Base-by-base conservation (phyloP, 805 yeast species). In the Yamadazyma philogaea region DNA sequence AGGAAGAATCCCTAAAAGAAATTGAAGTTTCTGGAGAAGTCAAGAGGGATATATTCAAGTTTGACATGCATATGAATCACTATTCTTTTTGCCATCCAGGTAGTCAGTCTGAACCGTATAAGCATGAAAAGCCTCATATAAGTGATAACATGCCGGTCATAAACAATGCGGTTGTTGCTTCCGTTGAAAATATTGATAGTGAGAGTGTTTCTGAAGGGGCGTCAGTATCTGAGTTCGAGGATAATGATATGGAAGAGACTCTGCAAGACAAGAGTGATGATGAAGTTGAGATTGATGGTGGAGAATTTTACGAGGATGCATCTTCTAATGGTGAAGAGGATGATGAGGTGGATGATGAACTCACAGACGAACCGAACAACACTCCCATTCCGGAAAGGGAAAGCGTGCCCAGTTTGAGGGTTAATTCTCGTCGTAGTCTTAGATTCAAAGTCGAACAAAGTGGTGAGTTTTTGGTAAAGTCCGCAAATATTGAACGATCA, bases 1-100 rank as follows among this genome's bases (percentile, higher is more conserved):
- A 82, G 49, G 74, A 68, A 15, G 81, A 78, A 46, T 76, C 81
- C 0, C 49, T 66, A 35, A 77, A 74, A 40, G 79, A 74, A 43
- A 66, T 81, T 7, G 67, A 59, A 16, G 51, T 57, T 4, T 28
- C 34, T 7, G 34, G 43, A 16, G 45, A 44, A 17, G 17, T 39
- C 10, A 24, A 24, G 12, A 24, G 12, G 28, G n/a, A 11, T 24
- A n/a, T 24, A n/a, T 3, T 7, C 3, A 24, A 24, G 12, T 7
- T 7, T 7, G 43, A 45, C 15, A 28, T 7, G 11, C 15, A 30
- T n/a, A 55, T 61, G 1, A 61, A 59, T 15, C 52, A 60, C 30
- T 68, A 56, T 46, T 44, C 52, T 1, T 43, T 58, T 2, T 70
- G 75, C 48, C 55, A 53, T 42, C 74, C 75, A 5, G 10, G 10